Percentiles rank a stretch among this genome's conserved stretches.
phyloP scores from a whole-genome alignment of 441 rosid genomes.

The Populus hybrid region DNA sequence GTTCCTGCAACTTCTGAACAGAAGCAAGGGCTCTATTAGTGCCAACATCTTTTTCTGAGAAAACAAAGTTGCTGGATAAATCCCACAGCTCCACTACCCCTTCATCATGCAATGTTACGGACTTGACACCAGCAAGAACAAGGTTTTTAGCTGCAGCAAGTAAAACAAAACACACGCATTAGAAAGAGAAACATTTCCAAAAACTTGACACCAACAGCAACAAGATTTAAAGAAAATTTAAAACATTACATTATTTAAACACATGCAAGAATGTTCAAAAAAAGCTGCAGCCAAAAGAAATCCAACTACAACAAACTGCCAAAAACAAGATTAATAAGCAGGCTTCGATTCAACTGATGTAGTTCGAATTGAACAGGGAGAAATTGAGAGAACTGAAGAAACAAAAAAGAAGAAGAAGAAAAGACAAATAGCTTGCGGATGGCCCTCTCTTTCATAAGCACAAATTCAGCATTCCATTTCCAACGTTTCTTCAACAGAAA shows the following conservation, averaged over 20 bases:
- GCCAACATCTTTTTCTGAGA: slow-evolving; percentile 73
- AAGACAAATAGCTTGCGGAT: neutral
- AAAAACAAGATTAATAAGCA: neutral
- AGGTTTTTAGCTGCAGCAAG: slow-evolving; percentile 75
- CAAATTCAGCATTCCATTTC: neutral
- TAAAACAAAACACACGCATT: neutral
- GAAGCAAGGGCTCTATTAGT: slow-evolving; percentile 89
- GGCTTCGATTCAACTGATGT: neutral
- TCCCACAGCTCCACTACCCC: slow-evolving; percentile 84
- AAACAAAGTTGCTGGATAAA: slow-evolving; percentile 73
- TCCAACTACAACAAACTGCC: neutral
- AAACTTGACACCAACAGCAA: neutral
- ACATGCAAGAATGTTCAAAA: neutral
- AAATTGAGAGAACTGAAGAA: neutral
- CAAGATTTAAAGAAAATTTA: neutral
- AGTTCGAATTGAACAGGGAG: neutral
- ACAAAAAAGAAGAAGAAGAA: neutral
- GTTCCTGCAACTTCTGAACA: slow-evolving; percentile 83
- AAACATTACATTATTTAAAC: neutral
- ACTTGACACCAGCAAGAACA: slow-evolving; percentile 87
- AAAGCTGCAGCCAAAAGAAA: neutral
- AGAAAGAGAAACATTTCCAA: neutral
- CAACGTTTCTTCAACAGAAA: neutral
- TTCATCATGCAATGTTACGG: slow-evolving; percentile 83
- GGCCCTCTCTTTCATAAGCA: neutral